Base-by-base conservation (phyloP, 495 filamentous ascomycete species). In the Recurvomyces mirabilis region DNA sequence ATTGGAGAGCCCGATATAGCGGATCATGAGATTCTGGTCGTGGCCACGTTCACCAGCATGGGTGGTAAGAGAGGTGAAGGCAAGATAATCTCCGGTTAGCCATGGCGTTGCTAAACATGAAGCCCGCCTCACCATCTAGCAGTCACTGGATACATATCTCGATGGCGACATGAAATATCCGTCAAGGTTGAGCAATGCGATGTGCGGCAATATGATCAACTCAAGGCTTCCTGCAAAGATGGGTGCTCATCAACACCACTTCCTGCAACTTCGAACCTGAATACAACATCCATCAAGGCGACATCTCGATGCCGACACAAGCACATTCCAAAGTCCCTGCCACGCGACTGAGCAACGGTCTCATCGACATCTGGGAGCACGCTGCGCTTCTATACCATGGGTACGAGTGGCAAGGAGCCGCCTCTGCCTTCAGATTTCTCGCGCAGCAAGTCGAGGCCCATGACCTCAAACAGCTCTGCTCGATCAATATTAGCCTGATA, bases 321-420 rank as follows among this genome's bases (percentile, higher is more conserved):
- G n/a, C n/a, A n/a, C n/a, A 44, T 39, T 10, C 18, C 30, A 21
- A 22, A 13, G 4, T n/a, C 7, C 15, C 5, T 25, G n/a, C 12
- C 41, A 19, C 17, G 18, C 21, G 22, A 44, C 40, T 26, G 20
- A 28, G 6, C 23, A 20, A 12, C 26, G 12, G 34, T 11, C 46
- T 36, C n/a, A 21, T 56, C 25, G 43, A 56, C 32, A 24, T 56
- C 41, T 56, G 53, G 53, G 53, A 56, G 32, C 53, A 56, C 23
- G 53, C 53, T 18, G 44, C 38, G 6, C 32, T 56, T 2, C 41
- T 56, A 2, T 56, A 53, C 41, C 39, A 49, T 25, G 40, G 23
- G 15, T 56, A 53, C 45, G 49, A 49, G 17, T 56, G 53, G 53
- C 32, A 35, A 32, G 45, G 28, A 3, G 43, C 53, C 9, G 39